Percentiles rank a stretch among this genome's conserved stretches.
Evolutionary conservation across 805 yeast species (phyloP).

Genomic region (Wickerhamiella bombiphila): DNA sequence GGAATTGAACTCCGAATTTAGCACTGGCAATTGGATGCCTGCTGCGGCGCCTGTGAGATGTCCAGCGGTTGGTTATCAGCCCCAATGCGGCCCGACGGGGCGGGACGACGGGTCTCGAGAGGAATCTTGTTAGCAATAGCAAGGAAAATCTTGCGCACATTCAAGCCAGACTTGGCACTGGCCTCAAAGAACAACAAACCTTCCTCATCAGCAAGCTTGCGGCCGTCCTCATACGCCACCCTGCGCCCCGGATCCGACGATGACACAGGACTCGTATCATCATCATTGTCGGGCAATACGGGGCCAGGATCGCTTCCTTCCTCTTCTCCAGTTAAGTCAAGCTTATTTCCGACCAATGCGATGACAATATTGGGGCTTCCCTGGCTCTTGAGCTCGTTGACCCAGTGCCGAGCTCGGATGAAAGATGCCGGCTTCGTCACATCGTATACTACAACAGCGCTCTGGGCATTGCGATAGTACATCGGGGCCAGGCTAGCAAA

Average conservation of each 20-base stretch:
- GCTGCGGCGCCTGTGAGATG: slow-evolving; percentile 7
- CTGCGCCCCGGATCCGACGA: slow-evolving; percentile 34
- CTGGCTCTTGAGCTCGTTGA: slow-evolving; percentile 86
- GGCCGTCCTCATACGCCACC: slow-evolving; percentile 77
- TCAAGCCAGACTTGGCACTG: slow-evolving; percentile 78
- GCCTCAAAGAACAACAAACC: slow-evolving; percentile 84
- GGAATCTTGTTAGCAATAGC: slow-evolving; percentile 86
- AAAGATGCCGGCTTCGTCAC: slow-evolving; percentile 90
- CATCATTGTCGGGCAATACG: slow-evolving; percentile 19
- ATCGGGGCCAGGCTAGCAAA: slow-evolving; percentile 93
- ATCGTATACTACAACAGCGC: slow-evolving; percentile 91
- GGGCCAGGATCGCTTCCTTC: slow-evolving; percentile 19
- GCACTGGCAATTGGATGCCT: slow-evolving; percentile 18
- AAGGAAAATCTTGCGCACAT: slow-evolving; percentile 81
- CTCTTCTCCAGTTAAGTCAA: slow-evolving; percentile 50
- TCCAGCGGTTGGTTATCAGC: slow-evolving; percentile 15
- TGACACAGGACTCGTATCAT: slow-evolving; percentile 2
- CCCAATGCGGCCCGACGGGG: slow-evolving; percentile 17
- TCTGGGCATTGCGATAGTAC: slow-evolving; percentile 95
- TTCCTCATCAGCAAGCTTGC: slow-evolving; percentile 79
- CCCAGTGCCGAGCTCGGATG: slow-evolving; percentile 96
- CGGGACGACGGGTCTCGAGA: slow-evolving; percentile 23
- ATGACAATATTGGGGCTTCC: slow-evolving; percentile 84
- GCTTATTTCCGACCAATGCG: slow-evolving; percentile 88
- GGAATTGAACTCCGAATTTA: slow-evolving; percentile 5